Base-by-base conservation (phyloP, 2,329 filamentous ascomycete species). In the Onygenales sp. region DNA sequence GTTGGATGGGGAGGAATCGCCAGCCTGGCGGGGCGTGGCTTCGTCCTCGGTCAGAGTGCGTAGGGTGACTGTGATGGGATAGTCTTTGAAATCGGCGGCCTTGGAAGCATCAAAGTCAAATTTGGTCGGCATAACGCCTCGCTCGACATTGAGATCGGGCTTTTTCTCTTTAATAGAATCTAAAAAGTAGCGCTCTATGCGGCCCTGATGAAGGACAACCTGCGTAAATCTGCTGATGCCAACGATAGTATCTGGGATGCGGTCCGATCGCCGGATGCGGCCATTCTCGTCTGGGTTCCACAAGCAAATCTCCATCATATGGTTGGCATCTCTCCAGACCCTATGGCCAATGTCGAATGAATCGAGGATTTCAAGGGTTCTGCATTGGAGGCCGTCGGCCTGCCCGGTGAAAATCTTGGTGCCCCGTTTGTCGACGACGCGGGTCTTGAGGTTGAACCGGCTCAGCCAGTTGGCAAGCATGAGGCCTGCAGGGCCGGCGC, bases 91-190 rank as follows among this genome's bases (percentile, higher is more conserved):
- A 11, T 72, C 64, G 10, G 79, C 75, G 6, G 73, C 72, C 45
- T 68, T 63, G 3, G 69, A 63, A 50, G 79, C 75, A 53, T 84
- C 78, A 36, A 86, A 76, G 85, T 9, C 85, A 84, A 58, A 89
- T 87, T 43, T 86, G 84, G 61, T 89, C 89, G 2, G 86, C 84
- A 0, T 85, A 86, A 69, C 81, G 89, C 86, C 1, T 73, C 85
- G 88, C 61, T 86, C 83, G 1, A 86, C 78, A 5, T 74, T 73
- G 57, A 1, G 84, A 87, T 60, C 83, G 87, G 13, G 7, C 17
- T 43, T 51, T 11, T 21, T 64, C 2, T 48, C 43, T 14, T 53
- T 43, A 38, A 48, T 49, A 11, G 44, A 2, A 10, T 48, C 51
- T 13, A 41, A 33, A 58, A 89, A 84, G 43, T 85, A 82, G n/a